Evolutionary conservation across 306 rosid species (phyloP), one percentile per base, ranked within the genome.

Genomic region (Medicago lupulina): DNA sequence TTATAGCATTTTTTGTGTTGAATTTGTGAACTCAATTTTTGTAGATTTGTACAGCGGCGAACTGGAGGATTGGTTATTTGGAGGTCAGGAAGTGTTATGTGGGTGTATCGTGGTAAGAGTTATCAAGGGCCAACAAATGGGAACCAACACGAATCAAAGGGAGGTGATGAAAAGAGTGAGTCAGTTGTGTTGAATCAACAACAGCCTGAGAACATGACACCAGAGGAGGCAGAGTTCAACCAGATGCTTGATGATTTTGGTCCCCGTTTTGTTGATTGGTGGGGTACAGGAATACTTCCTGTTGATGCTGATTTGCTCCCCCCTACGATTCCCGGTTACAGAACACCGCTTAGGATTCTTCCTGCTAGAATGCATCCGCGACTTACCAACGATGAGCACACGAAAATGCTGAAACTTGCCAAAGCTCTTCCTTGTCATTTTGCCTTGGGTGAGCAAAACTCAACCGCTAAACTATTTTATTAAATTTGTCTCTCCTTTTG

Each of bases 251-350:
- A 87, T 83, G 92, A 75, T 66, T 90, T 96, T 46, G 99, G 99
- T 71, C 92, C 96, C 49, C 99, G 99, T 76, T 96, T 86, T 84
- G 90, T 76, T 47, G 99, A 89, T 68, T 96, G 96, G 96, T 96
- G 99, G 99, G 97, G 97, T 50, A 92, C 91, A 2, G 97, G 99
- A 83, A 79, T 92, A 71, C 90, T 92, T 84, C 99, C 99, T 15
- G 86, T 96, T 77, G 96, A 96, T 89, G 98, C 98, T 14, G 99
- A 96, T 88, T 84, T 87, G 40, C 98, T 96, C 76, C 89, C 93
- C 47, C 87, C 88, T 14, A 87, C 39, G n/a, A 60, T 96, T 73
- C 97, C 97, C 16, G 97, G 85, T 58, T 92, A 96, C 83, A 92
- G 73, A 79, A 88, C 93, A 36, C 99, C 99, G 64, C 88, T 88